These are phyloP conservation scores for Trichoderma atrobrunneum DNA, from an alignment of 2,329 filamentous ascomycete species.

Conservation along the genomic window DNA sequence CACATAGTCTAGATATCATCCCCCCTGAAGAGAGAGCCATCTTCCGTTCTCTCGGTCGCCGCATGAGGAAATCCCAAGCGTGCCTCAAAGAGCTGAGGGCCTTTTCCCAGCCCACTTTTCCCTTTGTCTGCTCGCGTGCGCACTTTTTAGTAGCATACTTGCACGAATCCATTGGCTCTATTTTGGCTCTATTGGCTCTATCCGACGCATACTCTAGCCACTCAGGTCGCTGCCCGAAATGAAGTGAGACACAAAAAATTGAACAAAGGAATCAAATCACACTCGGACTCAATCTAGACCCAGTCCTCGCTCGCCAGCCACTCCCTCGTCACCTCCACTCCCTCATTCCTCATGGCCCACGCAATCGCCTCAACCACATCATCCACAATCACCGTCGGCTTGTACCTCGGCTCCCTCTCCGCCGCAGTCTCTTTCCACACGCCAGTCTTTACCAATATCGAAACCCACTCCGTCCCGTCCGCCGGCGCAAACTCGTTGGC, in stretches of 20 bases:
- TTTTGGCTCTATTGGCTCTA: background rate
- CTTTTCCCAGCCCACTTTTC: background rate
- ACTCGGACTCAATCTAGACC: background rate
- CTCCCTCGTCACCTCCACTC: slow-evolving; percentile 36
- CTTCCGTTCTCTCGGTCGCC: slow-evolving; percentile 8
- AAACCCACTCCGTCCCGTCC: slow-evolving; percentile 70
- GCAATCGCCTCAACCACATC: slow-evolving; percentile 75
- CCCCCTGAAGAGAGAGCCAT: background rate
- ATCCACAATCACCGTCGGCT: slow-evolving; percentile 64
- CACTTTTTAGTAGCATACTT: background rate
- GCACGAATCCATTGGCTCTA: background rate
- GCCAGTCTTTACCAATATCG: slow-evolving; percentile 75
- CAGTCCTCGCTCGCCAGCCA: slow-evolving; percentile 26
- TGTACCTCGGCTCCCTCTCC: slow-evolving; percentile 52
- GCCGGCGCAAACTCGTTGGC: slow-evolving; percentile 72
- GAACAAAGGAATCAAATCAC: background rate
- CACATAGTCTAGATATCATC: background rate
- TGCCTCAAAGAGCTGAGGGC: slow-evolving; percentile 4
- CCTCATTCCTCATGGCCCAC: slow-evolving; percentile 66
- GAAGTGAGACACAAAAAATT: background rate
- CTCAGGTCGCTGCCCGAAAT: background rate
- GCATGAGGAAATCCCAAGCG: slow-evolving; percentile 10
- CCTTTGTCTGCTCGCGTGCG: slow-evolving; percentile 5
- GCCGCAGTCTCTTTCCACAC: slow-evolving; percentile 57
- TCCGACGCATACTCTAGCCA: background rate